Conservation (phyloP, 2,329 filamentous ascomycete species). For the Aspergillus quadricinctus region DNA sequence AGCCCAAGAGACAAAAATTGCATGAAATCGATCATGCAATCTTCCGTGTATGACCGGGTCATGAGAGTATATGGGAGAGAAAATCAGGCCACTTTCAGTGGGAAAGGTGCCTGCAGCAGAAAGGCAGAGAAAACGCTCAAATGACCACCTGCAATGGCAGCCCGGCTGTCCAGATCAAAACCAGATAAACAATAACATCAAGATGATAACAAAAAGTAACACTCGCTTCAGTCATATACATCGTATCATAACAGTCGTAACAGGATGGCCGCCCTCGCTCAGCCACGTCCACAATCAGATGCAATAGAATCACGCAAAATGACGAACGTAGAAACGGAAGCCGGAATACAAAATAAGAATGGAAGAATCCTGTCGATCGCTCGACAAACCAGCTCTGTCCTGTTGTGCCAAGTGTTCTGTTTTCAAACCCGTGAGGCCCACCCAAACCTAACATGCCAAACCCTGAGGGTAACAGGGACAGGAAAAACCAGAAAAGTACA, state of each 20-base stretch:
- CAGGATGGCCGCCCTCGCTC: constrained; percentile 15
- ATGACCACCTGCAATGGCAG: constrained; percentile 8
- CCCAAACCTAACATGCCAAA: constrained; percentile 3
- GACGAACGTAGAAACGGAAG: constrained; percentile 4
- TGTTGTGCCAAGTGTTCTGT: constrained; percentile 6
- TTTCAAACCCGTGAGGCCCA: constrained; percentile 2
- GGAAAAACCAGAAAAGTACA: constrained; percentile 8
- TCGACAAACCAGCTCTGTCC: constrained; percentile 4
- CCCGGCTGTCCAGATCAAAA: constrained; percentile 11
- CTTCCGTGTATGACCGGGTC: neutral
- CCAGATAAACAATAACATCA: constrained; percentile 2
- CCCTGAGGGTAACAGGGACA: neutral
- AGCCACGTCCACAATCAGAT: constrained; percentile 13
- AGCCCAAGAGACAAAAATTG: neutral
- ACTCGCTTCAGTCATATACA: constrained; percentile 19
- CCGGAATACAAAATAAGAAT: constrained; percentile 7
- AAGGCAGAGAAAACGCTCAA: constrained; percentile 5
- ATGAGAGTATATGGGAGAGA: constrained; percentile 2
- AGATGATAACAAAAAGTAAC: constrained; percentile 14
- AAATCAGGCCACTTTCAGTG: neutral
- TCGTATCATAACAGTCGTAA: constrained; percentile 23
- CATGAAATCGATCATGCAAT: neutral
- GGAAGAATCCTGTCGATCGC: neutral
- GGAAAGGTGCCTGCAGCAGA: neutral
- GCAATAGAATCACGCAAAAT: constrained; percentile 11